Conservation (phyloP, 306 rosid species). For the Cucurbita maxima region DNA sequence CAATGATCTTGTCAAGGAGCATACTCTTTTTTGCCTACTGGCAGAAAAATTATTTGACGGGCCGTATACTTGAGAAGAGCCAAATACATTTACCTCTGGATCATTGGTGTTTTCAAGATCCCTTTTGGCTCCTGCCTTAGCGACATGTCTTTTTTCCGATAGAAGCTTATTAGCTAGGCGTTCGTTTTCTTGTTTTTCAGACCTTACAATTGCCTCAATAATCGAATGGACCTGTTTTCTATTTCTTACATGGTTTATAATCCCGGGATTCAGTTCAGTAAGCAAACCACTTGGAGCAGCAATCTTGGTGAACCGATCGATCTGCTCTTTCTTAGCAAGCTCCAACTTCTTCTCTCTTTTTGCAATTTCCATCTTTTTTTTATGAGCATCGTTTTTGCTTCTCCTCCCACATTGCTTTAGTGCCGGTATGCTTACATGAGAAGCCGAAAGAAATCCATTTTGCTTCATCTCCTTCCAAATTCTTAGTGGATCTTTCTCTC, state of each 20-base stretch:
- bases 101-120: conserved; percentile 24
- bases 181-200: conserved; percentile 46
- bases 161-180: conserved; percentile 31
- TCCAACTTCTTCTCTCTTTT: conserved; percentile 81
- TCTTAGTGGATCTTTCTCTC: conserved; percentile 51
- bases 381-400: conserved; percentile 43
- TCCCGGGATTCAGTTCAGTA: conserved; percentile 89
- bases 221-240: conserved; percentile 87
- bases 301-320: conserved; percentile 60
- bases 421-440: conserved; percentile 76
- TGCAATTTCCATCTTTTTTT: conserved; percentile 67
- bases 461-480: conserved; percentile 84
- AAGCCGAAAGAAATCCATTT: conserved; percentile 73
- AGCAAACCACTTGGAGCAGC: conserved; percentile 99
- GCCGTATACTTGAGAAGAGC: conserved; percentile 22
- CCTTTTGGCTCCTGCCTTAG: conserved; percentile 21
- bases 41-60: conserved; percentile 15
- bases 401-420: conserved; percentile 71
- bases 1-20: conserved; percentile 15
- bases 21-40: conserved; percentile 27
- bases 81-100: conserved; percentile 19
- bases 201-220: conserved; percentile 72
- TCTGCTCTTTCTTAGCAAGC: conserved; percentile 76
- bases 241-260: conserved; percentile 93
- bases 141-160: conserved; percentile 21